A percentile compares a stretch with the other conserved stretches of the same genome.
phyloP scores from a whole-genome alignment of 2,329 filamentous ascomycete species.

The Pyricularia sp. region DNA sequence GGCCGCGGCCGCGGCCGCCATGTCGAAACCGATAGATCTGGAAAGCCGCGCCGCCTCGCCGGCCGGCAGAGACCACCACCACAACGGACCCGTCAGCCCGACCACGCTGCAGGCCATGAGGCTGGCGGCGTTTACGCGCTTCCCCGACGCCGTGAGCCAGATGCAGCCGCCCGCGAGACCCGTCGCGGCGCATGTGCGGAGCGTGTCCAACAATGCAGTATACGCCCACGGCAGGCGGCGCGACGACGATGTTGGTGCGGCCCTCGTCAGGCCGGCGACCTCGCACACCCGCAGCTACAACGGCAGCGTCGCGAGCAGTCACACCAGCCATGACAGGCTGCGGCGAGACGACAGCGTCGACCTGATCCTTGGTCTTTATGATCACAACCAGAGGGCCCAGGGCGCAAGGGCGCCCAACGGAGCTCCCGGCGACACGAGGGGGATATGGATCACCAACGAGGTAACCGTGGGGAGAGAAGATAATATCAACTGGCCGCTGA shows the following conservation, averaged over 20 bases:
- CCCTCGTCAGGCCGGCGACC: constrained; percentile 13
- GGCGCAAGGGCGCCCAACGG: constrained; percentile 7
- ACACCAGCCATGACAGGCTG: constrained; percentile 5
- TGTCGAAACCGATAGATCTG: constrained; percentile 6
- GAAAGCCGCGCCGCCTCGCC: constrained; percentile 9
- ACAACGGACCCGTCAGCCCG: constrained; percentile 4
- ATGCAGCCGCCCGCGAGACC: constrained; percentile 1
- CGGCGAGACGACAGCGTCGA: constrained; percentile 20
- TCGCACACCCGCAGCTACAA: constrained; percentile 10
- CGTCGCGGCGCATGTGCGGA: neutral
- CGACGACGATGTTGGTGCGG: neutral
- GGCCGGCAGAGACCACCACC: neutral
- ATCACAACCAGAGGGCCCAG: constrained; percentile 8
- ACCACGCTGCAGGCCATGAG: constrained; percentile 7
- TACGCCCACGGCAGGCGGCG: neutral
- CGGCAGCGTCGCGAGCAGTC: constrained; percentile 1
- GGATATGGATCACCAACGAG: constrained; percentile 22
- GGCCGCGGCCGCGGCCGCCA: constrained; percentile 2
- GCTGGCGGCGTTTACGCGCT: neutral
- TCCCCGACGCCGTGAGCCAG: constrained; percentile 1
- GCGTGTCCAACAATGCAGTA: neutral
- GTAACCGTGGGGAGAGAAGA: constrained; percentile 15
- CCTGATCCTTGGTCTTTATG: constrained; percentile 19
- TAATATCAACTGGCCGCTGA: constrained; percentile 17
- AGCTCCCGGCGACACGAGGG: constrained; percentile 8